Evolutionary conservation across 2,329 filamentous ascomycete species (phyloP).

Genomic region (Shiraia bambusicola): DNA sequence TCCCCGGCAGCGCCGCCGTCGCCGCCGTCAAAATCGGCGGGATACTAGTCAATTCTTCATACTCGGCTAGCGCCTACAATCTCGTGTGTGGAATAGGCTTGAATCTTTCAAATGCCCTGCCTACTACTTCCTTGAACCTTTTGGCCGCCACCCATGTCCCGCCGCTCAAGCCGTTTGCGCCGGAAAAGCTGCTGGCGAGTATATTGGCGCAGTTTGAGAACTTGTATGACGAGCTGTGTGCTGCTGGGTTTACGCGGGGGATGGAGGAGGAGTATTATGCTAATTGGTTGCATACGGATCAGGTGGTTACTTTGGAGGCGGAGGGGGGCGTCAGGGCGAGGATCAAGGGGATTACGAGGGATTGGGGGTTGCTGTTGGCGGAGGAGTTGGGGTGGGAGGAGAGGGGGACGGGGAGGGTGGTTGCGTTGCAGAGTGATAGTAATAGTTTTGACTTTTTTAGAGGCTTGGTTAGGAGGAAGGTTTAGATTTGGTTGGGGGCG

Average conservation of each 20-base stretch:
- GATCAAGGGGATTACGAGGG: constrained; percentile 84
- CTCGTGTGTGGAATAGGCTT: constrained; percentile 80
- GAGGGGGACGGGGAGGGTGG: constrained; percentile 72
- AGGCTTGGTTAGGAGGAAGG: constrained; percentile 79
- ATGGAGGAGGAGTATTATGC: constrained; percentile 67
- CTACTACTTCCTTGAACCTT: constrained; percentile 82
- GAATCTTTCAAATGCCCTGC: constrained; percentile 79
- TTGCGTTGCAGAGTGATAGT: constrained; percentile 89
- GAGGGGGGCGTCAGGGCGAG: constrained; percentile 73
- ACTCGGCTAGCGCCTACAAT: constrained; percentile 74
- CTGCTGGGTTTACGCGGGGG: constrained; percentile 69
- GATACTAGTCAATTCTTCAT: constrained; percentile 87
- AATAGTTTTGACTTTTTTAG: constrained; percentile 99
- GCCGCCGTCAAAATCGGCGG: constrained; percentile 87
- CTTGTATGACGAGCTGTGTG: constrained; percentile 73
- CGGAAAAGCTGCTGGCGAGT: constrained; percentile 79
- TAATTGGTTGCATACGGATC: constrained; percentile 74
- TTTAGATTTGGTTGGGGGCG: constrained; percentile 43
- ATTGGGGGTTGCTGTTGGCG: constrained; percentile 84
- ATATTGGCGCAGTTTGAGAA: constrained; percentile 77
- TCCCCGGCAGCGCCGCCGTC: constrained; percentile 53
- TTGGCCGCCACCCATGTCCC: constrained; percentile 54
- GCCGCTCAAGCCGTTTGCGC: constrained; percentile 58
- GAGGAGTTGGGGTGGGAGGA: constrained; percentile 79
- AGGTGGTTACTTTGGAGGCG: constrained; percentile 74